Conservation (phyloP, 257 asterid genomes). For the Henckelia pumila region DNA sequence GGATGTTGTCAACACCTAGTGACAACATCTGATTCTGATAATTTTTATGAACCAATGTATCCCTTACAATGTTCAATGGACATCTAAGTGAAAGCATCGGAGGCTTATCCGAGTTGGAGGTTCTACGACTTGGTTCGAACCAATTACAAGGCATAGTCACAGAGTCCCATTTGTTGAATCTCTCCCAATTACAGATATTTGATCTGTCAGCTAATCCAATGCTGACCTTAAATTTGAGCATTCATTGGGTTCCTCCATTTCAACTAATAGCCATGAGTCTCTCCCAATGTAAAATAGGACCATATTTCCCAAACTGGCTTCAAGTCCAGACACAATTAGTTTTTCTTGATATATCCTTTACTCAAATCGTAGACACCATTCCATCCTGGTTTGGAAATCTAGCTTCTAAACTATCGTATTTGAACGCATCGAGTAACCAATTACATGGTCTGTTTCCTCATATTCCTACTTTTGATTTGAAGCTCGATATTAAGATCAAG, state of each 20-base stretch:
- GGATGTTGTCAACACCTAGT: too few species aligned
- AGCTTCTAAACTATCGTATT: too few species aligned
- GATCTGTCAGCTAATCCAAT: background rate
- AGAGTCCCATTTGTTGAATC: background rate
- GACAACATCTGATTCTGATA: too few species aligned
- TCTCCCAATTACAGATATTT: background rate
- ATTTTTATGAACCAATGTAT: too few species aligned
- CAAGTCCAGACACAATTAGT: background rate
- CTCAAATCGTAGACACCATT: too few species aligned
- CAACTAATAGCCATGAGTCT: too few species aligned
- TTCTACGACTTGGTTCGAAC: conserved; percentile 18
- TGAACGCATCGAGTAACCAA: too few species aligned
- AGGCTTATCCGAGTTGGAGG: background rate
- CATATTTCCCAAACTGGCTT: conserved; percentile 11
- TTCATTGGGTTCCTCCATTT: background rate
- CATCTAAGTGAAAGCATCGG: conserved; percentile 1
- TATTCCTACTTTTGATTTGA: too few species aligned
- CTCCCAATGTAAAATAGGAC: background rate
- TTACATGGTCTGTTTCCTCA: too few species aligned
- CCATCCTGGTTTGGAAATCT: too few species aligned
- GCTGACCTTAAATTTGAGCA: background rate
- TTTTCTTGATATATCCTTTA: conserved; percentile 3
- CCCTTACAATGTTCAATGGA: too few species aligned
- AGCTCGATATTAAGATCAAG: too few species aligned
- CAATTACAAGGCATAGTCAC: conserved; percentile 9